Evolutionary conservation across 192 early-diverging fungal genomes (phyloP).

Genomic region (Mortierella claussenii): DNA sequence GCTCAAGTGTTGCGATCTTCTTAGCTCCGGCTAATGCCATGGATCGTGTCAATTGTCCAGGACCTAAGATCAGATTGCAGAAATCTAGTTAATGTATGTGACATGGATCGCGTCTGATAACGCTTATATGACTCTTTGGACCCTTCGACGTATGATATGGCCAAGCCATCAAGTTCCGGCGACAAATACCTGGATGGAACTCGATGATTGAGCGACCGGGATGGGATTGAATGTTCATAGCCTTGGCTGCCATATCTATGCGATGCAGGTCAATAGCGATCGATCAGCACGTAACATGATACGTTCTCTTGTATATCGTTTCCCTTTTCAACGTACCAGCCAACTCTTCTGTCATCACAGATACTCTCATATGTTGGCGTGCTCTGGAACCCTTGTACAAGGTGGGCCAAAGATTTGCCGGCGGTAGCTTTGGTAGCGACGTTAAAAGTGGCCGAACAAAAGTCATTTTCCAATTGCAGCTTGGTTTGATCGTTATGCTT

Average conservation of each 20-base stretch:
- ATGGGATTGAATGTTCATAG: slow-evolving; percentile 10
- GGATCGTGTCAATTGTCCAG: slow-evolving; percentile 42
- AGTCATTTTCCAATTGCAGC: slow-evolving; percentile 9
- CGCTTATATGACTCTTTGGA: no score
- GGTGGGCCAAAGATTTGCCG: slow-evolving; percentile 21
- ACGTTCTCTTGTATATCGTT: no score
- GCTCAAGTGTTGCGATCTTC: slow-evolving; percentile 32
- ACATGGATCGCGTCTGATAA: no score
- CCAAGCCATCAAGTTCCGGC: not conserved
- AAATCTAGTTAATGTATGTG: no score
- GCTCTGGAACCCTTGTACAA: slow-evolving; percentile 34
- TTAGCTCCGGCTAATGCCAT: slow-evolving; percentile 46
- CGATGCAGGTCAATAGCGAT: not conserved
- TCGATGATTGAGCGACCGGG: slow-evolving; percentile 32
- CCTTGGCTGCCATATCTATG: slow-evolving; percentile 27
- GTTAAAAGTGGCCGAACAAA: slow-evolving; percentile 5
- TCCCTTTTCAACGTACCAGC: slow-evolving; percentile 13
- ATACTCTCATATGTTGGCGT: slow-evolving; percentile 23
- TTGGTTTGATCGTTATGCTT: no score
- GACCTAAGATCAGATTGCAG: slow-evolving; percentile 12
- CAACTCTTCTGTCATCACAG: slow-evolving; percentile 34
- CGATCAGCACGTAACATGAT: no score
- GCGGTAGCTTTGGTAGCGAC: slow-evolving; percentile 22
- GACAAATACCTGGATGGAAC: slow-evolving; percentile 22
- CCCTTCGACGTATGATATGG: not conserved